Percentiles rank a stretch among this genome's conserved stretches.
These are phyloP conservation scores for Cercospora canescens DNA, from an alignment of 2,329 filamentous ascomycete genomes.

Conservation along the genomic window DNA sequence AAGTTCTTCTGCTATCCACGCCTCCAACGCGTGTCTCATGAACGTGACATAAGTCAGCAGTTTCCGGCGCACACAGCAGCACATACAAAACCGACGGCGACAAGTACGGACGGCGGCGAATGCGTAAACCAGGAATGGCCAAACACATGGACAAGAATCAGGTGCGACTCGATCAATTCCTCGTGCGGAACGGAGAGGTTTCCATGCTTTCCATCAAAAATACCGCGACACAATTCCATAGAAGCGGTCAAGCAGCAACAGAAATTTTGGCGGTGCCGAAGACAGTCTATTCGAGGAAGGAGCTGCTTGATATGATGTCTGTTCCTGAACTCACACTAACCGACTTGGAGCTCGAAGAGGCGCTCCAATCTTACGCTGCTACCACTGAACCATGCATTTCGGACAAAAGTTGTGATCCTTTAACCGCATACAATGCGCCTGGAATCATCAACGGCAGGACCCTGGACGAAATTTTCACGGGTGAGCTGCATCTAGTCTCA, in stretches of 20 bases:
- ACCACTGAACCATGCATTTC: not conserved
- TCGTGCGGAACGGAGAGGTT: not conserved
- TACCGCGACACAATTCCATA: not conserved
- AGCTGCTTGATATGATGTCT: not conserved
- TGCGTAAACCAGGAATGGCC: not conserved
- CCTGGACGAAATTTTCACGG: constrained; percentile 11
- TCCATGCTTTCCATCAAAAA: not conserved
- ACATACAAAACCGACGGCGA: not conserved
- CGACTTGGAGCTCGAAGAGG: not conserved
- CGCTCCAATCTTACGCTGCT: not conserved
- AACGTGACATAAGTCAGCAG: not conserved
- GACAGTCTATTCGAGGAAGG: not conserved
- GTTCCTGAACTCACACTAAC: not conserved
- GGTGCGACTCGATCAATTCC: not conserved
- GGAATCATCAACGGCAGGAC: not conserved
- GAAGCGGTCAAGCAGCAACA: not conserved
- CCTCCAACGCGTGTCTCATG: not conserved
- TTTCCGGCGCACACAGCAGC: not conserved
- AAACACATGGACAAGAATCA: not conserved
- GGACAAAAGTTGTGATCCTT: not conserved
- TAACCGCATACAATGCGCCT: not conserved
- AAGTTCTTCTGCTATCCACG: not conserved
- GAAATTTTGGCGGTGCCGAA: not conserved
- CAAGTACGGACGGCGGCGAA: not conserved
- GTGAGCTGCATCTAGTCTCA: not conserved